These are phyloP conservation scores for Salix exigua DNA, from an alignment of 345 rosid species.

Conservation along the genomic window DNA sequence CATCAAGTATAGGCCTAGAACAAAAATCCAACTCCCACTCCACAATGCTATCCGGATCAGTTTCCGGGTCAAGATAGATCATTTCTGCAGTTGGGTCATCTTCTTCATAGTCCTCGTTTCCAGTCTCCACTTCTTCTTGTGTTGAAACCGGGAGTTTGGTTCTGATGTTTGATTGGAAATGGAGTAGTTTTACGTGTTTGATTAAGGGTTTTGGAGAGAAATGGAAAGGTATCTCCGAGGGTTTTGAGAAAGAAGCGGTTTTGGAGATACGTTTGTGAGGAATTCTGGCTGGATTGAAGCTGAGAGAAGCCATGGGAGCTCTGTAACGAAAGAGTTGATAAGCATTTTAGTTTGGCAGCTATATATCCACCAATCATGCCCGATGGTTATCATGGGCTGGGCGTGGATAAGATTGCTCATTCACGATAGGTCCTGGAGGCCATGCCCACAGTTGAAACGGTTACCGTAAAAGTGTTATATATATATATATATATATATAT, in stretches of 20 bases:
- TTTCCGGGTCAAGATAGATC: constrained; percentile 71
- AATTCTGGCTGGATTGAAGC: constrained; percentile 63
- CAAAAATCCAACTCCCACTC: constrained; percentile 97
- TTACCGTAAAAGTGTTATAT: too few species aligned
- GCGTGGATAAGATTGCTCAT: not conserved
- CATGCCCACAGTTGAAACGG: not conserved
- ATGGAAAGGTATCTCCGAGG: constrained; percentile 28
- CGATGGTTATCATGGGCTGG: constrained; percentile 10
- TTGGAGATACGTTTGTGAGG: constrained; percentile 34
- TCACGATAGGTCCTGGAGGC: not conserved
- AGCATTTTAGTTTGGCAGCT: constrained; percentile 15
- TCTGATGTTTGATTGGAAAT: constrained; percentile 34
- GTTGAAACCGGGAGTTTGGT: constrained; percentile 52
- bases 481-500: too few species aligned
- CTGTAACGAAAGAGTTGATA: constrained; percentile 18
- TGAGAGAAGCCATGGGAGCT: constrained; percentile 67
- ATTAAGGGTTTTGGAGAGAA: constrained; percentile 21
- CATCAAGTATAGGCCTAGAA: constrained; percentile 86
- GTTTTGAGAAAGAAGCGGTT: constrained; percentile 30
- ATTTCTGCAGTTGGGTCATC: constrained; percentile 78
- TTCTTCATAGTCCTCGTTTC: constrained; percentile 24
- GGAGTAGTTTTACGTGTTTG: constrained; percentile 19
- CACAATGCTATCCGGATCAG: constrained; percentile 62
- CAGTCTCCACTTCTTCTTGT: constrained; percentile 38
- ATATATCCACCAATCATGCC: constrained; percentile 34